Conservation (phyloP, 169 alveolate genomes). For the Plasmodium adleri region DNA sequence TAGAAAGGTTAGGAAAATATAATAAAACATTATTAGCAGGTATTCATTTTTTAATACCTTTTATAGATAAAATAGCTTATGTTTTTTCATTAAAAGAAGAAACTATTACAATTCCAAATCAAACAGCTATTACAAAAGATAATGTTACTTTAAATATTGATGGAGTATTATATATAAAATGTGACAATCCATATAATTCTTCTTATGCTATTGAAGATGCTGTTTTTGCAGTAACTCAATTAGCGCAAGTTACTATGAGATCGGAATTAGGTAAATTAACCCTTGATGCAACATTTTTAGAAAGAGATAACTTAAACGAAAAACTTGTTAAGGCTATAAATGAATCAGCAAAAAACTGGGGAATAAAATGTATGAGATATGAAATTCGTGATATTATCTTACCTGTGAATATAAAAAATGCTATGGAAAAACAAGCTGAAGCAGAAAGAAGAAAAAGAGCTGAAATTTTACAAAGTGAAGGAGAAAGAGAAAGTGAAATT, state of each 20-base stretch:
- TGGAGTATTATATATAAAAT: conserved; percentile 94
- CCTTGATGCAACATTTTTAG: conserved; percentile 95
- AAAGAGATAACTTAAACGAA: conserved; percentile 92
- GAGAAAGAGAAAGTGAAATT: conserved; percentile 92
- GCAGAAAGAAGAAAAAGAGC: conserved; percentile 96
- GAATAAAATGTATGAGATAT: conserved; percentile 93
- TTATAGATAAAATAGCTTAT: conserved; percentile 93
- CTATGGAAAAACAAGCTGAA: conserved; percentile 96
- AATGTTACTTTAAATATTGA: conserved; percentile 94
- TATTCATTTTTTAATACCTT: conserved; percentile 92
- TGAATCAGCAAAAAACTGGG: conserved; percentile 95
- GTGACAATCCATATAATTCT: conserved; percentile 90
- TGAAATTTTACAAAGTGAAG: conserved; percentile 93
- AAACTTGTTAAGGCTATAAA: conserved; percentile 92
- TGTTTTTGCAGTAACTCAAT: conserved; percentile 92
- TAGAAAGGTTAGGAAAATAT: conserved; percentile 94
- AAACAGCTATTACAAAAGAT: conserved; percentile 96
- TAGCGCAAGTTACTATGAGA: conserved; percentile 97
- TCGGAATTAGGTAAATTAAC: conserved; percentile 97
- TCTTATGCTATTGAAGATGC: conserved; percentile 96
- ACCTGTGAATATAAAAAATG: conserved; percentile 93
- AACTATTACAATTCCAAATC: conserved; percentile 92
- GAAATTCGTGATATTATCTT: conserved; percentile 95
- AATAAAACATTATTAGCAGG: conserved; percentile 92
- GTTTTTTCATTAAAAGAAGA: conserved; percentile 95